These are phyloP conservation scores for Bipolaris zeicola DNA, from an alignment of 2,329 filamentous ascomycete genomes.

Conservation along the genomic window DNA sequence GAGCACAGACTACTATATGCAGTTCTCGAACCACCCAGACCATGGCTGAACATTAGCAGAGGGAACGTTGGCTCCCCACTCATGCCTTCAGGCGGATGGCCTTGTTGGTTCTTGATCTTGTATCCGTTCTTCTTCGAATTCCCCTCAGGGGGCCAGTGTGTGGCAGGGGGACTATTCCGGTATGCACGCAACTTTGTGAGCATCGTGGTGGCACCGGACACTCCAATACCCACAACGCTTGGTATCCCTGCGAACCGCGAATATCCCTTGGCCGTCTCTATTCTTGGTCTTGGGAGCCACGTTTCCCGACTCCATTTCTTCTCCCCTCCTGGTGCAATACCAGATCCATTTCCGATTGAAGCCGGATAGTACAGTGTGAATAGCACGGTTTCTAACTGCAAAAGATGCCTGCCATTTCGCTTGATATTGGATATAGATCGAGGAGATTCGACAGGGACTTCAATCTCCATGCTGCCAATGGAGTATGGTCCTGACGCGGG, in stretches of 20 bases:
- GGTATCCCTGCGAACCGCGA: conserved; percentile 64
- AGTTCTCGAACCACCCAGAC: conserved; percentile 67
- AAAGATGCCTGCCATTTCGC: conserved; percentile 53
- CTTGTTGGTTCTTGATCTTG: conserved; percentile 51
- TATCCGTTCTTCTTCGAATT: conserved; percentile 47
- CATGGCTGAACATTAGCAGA: conserved; percentile 69
- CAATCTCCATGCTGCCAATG: conserved; percentile 58
- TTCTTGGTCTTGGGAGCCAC: conserved; percentile 66
- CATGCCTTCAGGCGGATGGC: conserved; percentile 45
- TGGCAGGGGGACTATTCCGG: conserved; percentile 64
- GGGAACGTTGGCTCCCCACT: conserved; percentile 59
- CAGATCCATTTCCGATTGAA: conserved; percentile 50
- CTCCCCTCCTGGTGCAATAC: conserved; percentile 48
- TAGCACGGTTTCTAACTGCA: conserved; percentile 64
- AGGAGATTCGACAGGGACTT: conserved; percentile 57
- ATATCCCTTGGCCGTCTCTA: conserved; percentile 64
- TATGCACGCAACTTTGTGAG: conserved; percentile 70
- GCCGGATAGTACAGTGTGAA: conserved; percentile 71
- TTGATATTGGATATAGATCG: conserved; percentile 58
- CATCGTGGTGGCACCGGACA: conserved; percentile 63
- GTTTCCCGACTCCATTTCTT: conserved; percentile 60
- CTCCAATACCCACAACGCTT: conserved; percentile 53
- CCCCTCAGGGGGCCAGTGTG: conserved; percentile 58
- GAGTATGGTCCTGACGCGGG: conserved; percentile 60
- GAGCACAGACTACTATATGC: conserved; percentile 68